These are phyloP conservation scores for Lagenidium sp. DNA, from an alignment of 352 stramenopile species.

Conservation along the genomic window DNA sequence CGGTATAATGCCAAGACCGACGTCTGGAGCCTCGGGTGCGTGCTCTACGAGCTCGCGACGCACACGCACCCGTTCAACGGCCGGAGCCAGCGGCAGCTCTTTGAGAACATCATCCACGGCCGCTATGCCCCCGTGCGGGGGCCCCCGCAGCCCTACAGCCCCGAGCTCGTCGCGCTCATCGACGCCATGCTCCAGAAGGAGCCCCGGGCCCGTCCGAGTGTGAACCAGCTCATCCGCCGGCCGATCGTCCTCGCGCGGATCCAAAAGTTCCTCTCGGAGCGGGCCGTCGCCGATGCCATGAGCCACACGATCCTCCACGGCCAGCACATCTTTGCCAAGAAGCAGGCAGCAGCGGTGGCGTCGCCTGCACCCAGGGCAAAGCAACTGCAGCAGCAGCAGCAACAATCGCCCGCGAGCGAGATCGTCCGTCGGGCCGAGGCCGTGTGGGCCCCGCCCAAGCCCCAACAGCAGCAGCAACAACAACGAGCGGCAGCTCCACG, in stretches of 20 bases:
- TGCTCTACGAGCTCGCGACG: conserved; percentile 90
- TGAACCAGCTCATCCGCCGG: conserved; percentile 46
- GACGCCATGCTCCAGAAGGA: conserved; percentile 52
- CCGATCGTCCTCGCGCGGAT: conserved; percentile 56
- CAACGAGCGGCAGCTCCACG: neutral
- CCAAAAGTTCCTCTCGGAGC: conserved; percentile 49
- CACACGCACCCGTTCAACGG: conserved; percentile 87
- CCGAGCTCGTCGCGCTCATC: conserved; percentile 25
- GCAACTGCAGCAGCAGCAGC: too few relatives aligned
- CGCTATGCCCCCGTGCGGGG: conserved; percentile 13
- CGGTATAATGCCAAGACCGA: conserved; percentile 93
- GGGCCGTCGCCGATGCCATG: conserved; percentile 40
- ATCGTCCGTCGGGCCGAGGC: too few relatives aligned
- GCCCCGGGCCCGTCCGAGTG: conserved; percentile 45
- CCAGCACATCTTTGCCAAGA: conserved; percentile 44
- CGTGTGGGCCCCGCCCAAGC: too few relatives aligned
- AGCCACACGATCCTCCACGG: conserved; percentile 67
- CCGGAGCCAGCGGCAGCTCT: conserved; percentile 63
- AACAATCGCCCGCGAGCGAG: too few relatives aligned
- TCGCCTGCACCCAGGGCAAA: neutral
- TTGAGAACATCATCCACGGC: conserved; percentile 55
- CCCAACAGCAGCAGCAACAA: too few relatives aligned
- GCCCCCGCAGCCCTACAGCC: conserved; percentile 6
- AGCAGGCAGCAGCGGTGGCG: neutral
- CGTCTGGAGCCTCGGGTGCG: conserved; percentile 91